These are phyloP conservation scores for Coprinopsis marcescibilis DNA, from an alignment of 768 basidiomycete species.

Conservation along the genomic window DNA sequence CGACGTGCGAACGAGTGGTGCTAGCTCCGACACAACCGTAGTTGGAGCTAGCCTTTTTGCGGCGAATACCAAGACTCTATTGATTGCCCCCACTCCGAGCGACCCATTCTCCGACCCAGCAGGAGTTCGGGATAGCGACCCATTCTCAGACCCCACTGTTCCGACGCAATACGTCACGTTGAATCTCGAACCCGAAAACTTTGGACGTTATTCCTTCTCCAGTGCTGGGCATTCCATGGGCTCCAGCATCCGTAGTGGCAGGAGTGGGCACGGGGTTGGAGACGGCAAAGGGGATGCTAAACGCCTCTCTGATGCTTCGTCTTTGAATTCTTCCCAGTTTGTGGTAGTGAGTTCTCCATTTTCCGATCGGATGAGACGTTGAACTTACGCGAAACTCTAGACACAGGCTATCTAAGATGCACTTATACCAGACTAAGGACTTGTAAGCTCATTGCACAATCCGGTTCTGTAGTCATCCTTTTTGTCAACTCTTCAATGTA, in stretches of 20 bases:
- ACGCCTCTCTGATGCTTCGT: background rate
- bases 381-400: background rate
- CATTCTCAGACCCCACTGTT: slow-evolving; percentile 2
- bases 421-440: no score
- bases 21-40: no score
- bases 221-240: background rate
- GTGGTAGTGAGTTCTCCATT: background rate
- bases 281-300: background rate
- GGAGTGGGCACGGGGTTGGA: no score
- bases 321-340: background rate
- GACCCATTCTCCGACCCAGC: background rate
- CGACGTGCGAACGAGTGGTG: no score
- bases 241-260: no score
- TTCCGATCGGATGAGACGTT: background rate
- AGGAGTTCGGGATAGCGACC: background rate
- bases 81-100: no score
- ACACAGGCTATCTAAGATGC: no score
- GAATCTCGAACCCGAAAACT: background rate
- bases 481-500: no score
- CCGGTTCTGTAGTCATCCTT: no score
- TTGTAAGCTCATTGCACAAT: no score
- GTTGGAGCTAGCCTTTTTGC: no score
- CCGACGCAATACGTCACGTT: slow-evolving; percentile 3
- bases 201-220: slow-evolving; percentile 1
- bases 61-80: no score